Base-by-base conservation (phyloP, 2,329 filamentous ascomycete species). In the Harringtonia aguacate region DNA sequence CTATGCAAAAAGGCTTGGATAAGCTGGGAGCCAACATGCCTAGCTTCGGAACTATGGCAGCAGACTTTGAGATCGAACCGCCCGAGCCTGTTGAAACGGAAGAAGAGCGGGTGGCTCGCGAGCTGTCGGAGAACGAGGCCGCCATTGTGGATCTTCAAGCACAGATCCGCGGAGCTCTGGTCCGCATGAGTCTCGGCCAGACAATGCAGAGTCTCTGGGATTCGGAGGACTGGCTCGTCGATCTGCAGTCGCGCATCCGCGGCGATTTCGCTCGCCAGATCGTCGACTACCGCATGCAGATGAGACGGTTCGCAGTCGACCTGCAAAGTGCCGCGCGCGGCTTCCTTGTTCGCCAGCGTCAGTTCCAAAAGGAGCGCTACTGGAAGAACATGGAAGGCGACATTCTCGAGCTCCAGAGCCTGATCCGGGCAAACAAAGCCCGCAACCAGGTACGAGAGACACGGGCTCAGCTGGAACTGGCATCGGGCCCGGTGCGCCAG, bases 11-110 rank as follows among this genome's bases (percentile, higher is more conserved):
- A 58, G 92, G 92, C 38, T 77, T 98, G 37, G 92, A 98, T 67
- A 94, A 92, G 63, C 81, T 94, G 50, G 94, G 94, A 44, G 77
- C 90, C 51, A 94, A 78, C 57, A 95, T 98, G 88, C 92, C 92
- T 33, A 95, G 87, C 67, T 98, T 98, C 67, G 88, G 88, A 44
- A 94, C 89, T 47, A 97, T 98, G 85, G 84, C 89, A 41, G 90
- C 88, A 50, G 90, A 92, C 57, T 95, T 98, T 69, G 88, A 87
- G 31, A 83, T 90, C 7, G 87, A 94, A 55, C 79, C 58, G 5
- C 84, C 84, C 0, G 82, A 88, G 55, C 83, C 83, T 0, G 79
- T 84, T 58, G 92, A 97, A 57, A 88, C 86, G 0, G 90, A 97
- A 54, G 86, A 97, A 56, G 88, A 97, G 55, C 74, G 88, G 36